A percentile compares a stretch with the other conserved stretches of the same genome.
Evolutionary conservation across 2,329 filamentous ascomycete genomes (phyloP).

Genomic region (Hypoxylon sp.): DNA sequence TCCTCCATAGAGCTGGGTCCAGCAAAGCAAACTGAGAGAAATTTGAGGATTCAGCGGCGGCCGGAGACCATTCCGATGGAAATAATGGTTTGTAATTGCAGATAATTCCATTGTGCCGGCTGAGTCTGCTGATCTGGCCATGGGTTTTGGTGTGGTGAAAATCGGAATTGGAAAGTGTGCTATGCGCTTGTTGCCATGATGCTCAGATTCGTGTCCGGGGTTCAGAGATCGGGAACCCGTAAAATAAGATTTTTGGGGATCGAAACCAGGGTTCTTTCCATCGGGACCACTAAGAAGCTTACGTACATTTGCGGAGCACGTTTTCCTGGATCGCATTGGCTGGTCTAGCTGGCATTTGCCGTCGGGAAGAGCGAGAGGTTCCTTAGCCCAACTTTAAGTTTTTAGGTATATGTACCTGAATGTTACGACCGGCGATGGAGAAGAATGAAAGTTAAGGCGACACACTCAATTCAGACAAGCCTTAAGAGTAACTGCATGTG

Average conservation of each 20-base stretch:
- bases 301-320: conserved; percentile 44
- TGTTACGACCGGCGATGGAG: neutral
- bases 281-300: conserved; percentile 39
- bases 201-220: conserved; percentile 42
- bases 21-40: conserved; percentile 32
- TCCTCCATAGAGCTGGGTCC: conserved; percentile 13
- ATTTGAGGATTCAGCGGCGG: conserved; percentile 19
- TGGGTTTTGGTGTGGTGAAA: conserved; percentile 29
- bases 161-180: conserved; percentile 39
- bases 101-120: conserved; percentile 24
- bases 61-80: conserved; percentile 18
- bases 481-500: neutral
- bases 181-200: conserved; percentile 41
- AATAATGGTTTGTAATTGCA: conserved; percentile 11
- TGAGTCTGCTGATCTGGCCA: conserved; percentile 25
- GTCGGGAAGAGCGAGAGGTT: conserved; percentile 32
- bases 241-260: conserved; percentile 51
- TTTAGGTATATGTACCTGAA: conserved; percentile 17
- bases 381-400: conserved; percentile 8
- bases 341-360: conserved; percentile 27
- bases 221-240: conserved; percentile 51
- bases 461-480: neutral
- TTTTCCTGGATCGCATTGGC: conserved; percentile 37
- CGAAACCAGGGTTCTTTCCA: conserved; percentile 31
- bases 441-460: neutral